phyloP scores from a whole-genome alignment of 352 stramenopile species.

The Plasmopara muralis region DNA sequence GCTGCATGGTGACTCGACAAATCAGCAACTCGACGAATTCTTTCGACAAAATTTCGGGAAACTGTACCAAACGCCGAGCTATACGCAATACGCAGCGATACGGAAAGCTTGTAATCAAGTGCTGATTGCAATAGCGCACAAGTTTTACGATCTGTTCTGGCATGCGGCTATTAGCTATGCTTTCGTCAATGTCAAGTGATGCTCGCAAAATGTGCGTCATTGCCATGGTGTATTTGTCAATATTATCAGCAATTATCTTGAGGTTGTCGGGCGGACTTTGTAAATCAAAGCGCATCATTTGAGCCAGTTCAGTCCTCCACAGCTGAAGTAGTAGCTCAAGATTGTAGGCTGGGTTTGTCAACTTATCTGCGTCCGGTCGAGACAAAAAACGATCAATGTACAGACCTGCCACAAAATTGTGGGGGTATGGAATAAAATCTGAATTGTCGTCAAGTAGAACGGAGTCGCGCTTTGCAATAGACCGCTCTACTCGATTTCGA shows the following conservation, averaged over 20 bases:
- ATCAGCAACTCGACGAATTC: constrained; percentile 71
- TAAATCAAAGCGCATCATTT: constrained; percentile 53
- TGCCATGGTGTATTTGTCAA: constrained; percentile 66
- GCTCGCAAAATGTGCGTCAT: constrained; percentile 65
- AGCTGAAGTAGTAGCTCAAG: constrained; percentile 67
- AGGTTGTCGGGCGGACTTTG: constrained; percentile 52
- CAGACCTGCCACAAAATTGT: constrained; percentile 66
- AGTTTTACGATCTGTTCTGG: constrained; percentile 71
- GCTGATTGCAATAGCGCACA: constrained; percentile 64
- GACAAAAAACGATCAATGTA: constrained; percentile 73
- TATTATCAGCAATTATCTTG: constrained; percentile 37
- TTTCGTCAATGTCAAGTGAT: constrained; percentile 60
- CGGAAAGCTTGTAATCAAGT: constrained; percentile 61
- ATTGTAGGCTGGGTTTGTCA: constrained; percentile 76
- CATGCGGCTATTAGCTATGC: constrained; percentile 57
- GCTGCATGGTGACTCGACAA: constrained; percentile 61
- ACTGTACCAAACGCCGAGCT: constrained; percentile 57
- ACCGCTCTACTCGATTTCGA: constrained; percentile 64
- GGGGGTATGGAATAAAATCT: constrained; percentile 50
- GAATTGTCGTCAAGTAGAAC: constrained; percentile 63
- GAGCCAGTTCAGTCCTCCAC: constrained; percentile 55
- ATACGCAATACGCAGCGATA: constrained; percentile 63
- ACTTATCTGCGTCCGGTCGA: constrained; percentile 54
- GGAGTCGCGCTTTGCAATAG: constrained; percentile 66
- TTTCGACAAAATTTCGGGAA: constrained; percentile 52